Conservation (phyloP, 805 yeast genomes). For the Suhomyces canberraensis region DNA sequence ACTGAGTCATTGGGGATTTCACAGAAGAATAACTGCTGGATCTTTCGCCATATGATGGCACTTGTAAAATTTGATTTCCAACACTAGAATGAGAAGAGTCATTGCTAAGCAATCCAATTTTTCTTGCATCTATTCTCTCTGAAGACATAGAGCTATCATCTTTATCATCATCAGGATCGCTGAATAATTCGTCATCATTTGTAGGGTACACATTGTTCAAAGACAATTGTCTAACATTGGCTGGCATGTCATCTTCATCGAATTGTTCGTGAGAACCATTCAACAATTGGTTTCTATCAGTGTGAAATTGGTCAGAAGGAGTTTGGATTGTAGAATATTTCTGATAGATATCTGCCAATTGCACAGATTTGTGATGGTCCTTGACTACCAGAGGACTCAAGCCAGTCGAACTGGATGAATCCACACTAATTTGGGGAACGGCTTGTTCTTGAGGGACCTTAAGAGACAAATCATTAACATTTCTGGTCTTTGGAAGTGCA, state of each 20-base stretch:
- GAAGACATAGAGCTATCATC: constrained; percentile 19
- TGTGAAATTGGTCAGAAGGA: constrained; percentile 39
- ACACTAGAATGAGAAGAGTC: constrained; percentile 5
- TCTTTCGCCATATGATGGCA: constrained; percentile 24
- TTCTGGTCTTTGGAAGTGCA: not conserved
- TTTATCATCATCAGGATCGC: constrained; percentile 28
- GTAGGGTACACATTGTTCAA: constrained; percentile 32
- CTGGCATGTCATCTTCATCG: constrained; percentile 34
- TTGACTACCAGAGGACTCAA: constrained; percentile 1
- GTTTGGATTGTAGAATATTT: constrained; percentile 38
- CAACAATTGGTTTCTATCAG: constrained; percentile 31
- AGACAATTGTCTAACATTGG: constrained; percentile 25
- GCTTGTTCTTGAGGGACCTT: not conserved
- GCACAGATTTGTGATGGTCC: constrained; percentile 33
- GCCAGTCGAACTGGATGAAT: not conserved
- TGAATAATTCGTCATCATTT: constrained; percentile 35
- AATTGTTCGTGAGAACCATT: constrained; percentile 36
- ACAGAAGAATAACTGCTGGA: constrained; percentile 37
- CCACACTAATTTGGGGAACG: not conserved
- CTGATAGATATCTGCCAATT: constrained; percentile 42
- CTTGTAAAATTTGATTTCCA: constrained; percentile 15
- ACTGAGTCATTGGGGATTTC: constrained; percentile 43
- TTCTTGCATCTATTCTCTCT: constrained; percentile 16
- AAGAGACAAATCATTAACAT: constrained; percentile 5
- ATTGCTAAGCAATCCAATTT: constrained; percentile 14